phyloP scores from a whole-genome alignment of 768 basidiomycete species.

The Guyanaporus albipodus region DNA sequence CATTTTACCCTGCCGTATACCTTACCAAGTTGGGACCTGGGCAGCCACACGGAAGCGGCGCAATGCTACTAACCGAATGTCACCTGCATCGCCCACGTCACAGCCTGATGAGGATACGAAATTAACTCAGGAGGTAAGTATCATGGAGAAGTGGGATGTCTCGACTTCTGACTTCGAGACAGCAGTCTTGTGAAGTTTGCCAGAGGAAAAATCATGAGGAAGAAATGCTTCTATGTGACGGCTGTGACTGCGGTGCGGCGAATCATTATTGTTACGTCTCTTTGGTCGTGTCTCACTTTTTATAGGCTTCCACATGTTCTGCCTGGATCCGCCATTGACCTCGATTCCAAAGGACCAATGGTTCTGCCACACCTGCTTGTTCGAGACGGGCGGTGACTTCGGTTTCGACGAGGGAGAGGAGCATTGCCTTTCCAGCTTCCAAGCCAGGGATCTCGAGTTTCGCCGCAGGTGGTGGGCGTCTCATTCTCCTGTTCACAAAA shows the following conservation, averaged over 20 bases:
- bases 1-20: not conserved
- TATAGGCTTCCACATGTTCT: conserved; percentile 93
- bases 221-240: conserved; percentile 90
- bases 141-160: conserved; percentile 13
- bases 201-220: conserved; percentile 82
- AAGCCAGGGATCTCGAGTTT: conserved; percentile 87
- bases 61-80: conserved; percentile 19
- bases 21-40: conserved; percentile 17
- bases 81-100: conserved; percentile 19
- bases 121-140: conserved; percentile 50
- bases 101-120: conserved; percentile 37
- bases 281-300: conserved; percentile 16
- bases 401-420: conserved; percentile 99
- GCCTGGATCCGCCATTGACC: conserved; percentile 86
- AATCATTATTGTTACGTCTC: conserved; percentile 10
- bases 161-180: conserved; percentile 22
- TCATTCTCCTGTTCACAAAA: conserved; percentile 52
- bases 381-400: conserved; percentile 91
- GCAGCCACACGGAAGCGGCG: conserved; percentile 34
- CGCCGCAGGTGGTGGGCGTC: conserved; percentile 82
- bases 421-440: conserved; percentile 87
- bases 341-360: conserved; percentile 90
- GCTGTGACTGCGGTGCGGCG: conserved; percentile 69
- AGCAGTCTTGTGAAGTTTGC: conserved; percentile 93
- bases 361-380: conserved; percentile 91